Evolutionary conservation across 2,329 filamentous ascomycete genomes (phyloP).

Genomic region (Sclerotinia minor): DNA sequence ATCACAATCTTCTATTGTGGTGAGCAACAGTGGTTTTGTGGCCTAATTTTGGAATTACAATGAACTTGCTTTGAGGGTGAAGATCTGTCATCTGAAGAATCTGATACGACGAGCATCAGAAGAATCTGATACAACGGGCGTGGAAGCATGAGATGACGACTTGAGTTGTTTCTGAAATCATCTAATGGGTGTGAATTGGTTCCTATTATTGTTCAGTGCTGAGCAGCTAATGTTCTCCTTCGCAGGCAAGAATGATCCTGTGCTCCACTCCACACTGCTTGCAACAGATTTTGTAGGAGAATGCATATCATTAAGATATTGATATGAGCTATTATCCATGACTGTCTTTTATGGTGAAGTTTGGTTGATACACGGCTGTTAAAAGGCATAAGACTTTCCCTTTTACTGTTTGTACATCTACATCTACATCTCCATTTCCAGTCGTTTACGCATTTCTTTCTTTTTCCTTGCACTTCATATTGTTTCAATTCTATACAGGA

Average conservation of each 20-base stretch:
- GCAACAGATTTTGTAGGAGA: constrained; percentile 21
- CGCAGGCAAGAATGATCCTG: background rate
- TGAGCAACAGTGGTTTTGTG: background rate
- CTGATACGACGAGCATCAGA: constrained; percentile 9
- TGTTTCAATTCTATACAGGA: constrained; percentile 19
- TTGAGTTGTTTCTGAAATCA: constrained; percentile 1
- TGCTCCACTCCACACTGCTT: constrained; percentile 17
- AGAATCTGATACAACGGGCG: constrained; percentile 4
- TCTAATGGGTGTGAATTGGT: background rate
- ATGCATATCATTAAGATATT: background rate
- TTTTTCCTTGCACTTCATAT: background rate
- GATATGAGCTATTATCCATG: background rate
- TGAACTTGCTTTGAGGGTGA: constrained; percentile 1
- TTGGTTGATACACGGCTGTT: background rate
- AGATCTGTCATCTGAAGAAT: constrained; percentile 15
- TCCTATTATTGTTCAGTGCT: background rate
- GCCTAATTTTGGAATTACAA: background rate
- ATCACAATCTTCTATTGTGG: background rate
- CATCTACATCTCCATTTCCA: background rate
- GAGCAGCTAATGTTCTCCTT: background rate
- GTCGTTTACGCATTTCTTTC: background rate
- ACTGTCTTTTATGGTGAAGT: background rate
- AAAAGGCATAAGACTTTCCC: constrained; percentile 1
- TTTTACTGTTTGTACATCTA: constrained; percentile 16
- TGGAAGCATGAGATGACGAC: constrained; percentile 13